phyloP scores from a whole-genome alignment of 2,329 filamentous ascomycete species.

The Stemphylium lycopersici region DNA sequence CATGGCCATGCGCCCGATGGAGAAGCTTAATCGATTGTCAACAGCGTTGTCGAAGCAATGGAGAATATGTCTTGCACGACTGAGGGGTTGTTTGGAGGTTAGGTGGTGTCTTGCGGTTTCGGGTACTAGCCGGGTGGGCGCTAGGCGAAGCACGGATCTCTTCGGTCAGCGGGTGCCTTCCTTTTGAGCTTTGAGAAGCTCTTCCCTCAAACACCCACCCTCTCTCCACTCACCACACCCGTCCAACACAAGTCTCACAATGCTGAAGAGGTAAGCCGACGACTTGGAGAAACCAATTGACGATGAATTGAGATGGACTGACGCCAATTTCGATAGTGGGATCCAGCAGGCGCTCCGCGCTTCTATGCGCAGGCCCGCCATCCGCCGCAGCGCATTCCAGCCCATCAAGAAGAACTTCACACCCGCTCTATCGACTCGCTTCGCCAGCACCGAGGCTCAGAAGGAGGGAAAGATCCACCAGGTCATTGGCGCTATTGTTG shows the following conservation, averaged over 20 bases:
- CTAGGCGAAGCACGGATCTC: constrained; percentile 16
- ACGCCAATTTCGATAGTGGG: constrained; percentile 61
- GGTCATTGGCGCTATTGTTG: constrained; percentile 97
- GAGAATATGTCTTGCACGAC: not conserved
- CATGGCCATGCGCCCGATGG: too few relatives aligned
- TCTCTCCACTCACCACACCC: constrained; percentile 36
- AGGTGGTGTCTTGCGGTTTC: not conserved
- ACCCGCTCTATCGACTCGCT: constrained; percentile 65
- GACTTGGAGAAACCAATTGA: constrained; percentile 44
- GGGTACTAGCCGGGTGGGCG: constrained; percentile 8
- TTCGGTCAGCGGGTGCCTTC: constrained; percentile 7
- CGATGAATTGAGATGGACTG: constrained; percentile 32
- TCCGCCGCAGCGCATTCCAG: constrained; percentile 60
- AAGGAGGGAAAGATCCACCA: constrained; percentile 71
- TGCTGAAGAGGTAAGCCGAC: constrained; percentile 65
- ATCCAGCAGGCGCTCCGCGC: constrained; percentile 69
- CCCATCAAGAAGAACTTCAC: constrained; percentile 63
- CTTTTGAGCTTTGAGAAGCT: constrained; percentile 19
- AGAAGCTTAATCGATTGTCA: too few relatives aligned
- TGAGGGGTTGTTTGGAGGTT: not conserved
- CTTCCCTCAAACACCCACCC: constrained; percentile 34
- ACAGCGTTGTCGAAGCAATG: too few relatives aligned
- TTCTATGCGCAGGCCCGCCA: constrained; percentile 63
- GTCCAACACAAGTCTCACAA: constrained; percentile 57
- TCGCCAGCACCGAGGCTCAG: constrained; percentile 64